phyloP scores from a whole-genome alignment of 805 yeast species.

The Metschnikowia reukaufii region DNA sequence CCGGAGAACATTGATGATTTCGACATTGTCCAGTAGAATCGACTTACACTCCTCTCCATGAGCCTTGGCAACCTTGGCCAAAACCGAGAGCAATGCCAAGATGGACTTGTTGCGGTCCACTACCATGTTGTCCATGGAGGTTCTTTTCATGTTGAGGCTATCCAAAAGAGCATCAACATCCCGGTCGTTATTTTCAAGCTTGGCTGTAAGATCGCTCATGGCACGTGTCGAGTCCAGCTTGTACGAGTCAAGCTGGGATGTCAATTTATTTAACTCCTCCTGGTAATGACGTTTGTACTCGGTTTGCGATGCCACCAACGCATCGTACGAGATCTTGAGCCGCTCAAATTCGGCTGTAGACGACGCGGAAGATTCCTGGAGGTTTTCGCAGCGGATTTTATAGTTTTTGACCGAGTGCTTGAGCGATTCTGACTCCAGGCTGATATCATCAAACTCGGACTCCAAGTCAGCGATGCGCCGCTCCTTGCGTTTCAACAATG shows the following conservation, averaged over 20 bases:
- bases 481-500: slow-evolving; percentile 68
- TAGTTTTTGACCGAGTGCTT: slow-evolving; percentile 50
- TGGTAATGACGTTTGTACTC: slow-evolving; percentile 52
- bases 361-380: slow-evolving; percentile 46
- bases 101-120: slow-evolving; percentile 46
- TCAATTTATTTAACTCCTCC: slow-evolving; percentile 41
- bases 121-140: slow-evolving; percentile 50
- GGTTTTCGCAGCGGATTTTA: slow-evolving; percentile 47
- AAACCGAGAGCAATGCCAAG: slow-evolving; percentile 40
- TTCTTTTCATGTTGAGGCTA: slow-evolving; percentile 46
- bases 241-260: slow-evolving; percentile 36
- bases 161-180: slow-evolving; percentile 52
- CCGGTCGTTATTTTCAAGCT: slow-evolving; percentile 46
- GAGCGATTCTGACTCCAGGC: slow-evolving; percentile 47
- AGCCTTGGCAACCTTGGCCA: slow-evolving; percentile 45
- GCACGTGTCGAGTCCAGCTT: slow-evolving; percentile 35
- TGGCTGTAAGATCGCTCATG: slow-evolving; percentile 35
- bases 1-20: slow-evolving; percentile 40
- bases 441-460: slow-evolving; percentile 49
- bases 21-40: slow-evolving; percentile 48
- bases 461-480: slow-evolving; percentile 69
- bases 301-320: slow-evolving; percentile 50
- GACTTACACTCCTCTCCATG: slow-evolving; percentile 51
- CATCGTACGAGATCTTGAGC: slow-evolving; percentile 58
- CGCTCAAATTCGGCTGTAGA: slow-evolving; percentile 54